Evolutionary conservation across 495 filamentous ascomycete genomes (phyloP).

Genomic region (Staphylotrichum tortipilum): DNA sequence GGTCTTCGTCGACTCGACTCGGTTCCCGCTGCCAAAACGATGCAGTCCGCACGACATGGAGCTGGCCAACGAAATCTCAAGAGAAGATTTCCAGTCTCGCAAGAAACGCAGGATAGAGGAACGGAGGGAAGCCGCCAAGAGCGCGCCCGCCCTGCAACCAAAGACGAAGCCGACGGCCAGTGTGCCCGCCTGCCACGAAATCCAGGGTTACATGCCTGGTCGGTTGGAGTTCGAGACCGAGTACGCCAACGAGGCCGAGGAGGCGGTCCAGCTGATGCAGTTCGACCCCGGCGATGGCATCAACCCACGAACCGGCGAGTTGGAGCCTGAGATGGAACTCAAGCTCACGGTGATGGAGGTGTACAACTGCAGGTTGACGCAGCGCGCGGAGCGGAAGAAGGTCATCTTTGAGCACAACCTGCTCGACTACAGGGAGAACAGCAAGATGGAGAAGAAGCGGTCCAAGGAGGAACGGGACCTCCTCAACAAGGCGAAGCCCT

Average conservation of each 20-base stretch:
- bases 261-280: slow-evolving; percentile 95
- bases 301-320: slow-evolving; percentile 68
- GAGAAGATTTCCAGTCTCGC: slow-evolving; percentile 84
- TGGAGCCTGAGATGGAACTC: slow-evolving; percentile 90
- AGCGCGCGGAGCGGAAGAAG: slow-evolving; percentile 90
- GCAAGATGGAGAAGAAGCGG: slow-evolving; percentile 80
- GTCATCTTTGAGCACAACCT: slow-evolving; percentile 92
- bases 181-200: slow-evolving; percentile 92
- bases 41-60: slow-evolving; percentile 71
- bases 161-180: slow-evolving; percentile 93
- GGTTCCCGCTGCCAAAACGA: slow-evolving; percentile 77
- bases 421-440: slow-evolving; percentile 86
- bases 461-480: slow-evolving; percentile 91
- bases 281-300: slow-evolving; percentile 94
- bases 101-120: slow-evolving; percentile 96
- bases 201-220: slow-evolving; percentile 97
- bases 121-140: slow-evolving; percentile 78
- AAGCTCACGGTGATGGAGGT: slow-evolving; percentile 99
- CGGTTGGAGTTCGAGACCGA: slow-evolving; percentile 97
- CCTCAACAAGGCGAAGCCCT: slow-evolving; percentile 86
- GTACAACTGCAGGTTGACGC: slow-evolving; percentile 87
- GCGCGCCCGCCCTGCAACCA: slow-evolving; percentile 71
- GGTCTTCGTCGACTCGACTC: slow-evolving; percentile 72
- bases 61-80: slow-evolving; percentile 67
- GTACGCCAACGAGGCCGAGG: slow-evolving; percentile 94